Evolutionary conservation across 2,329 filamentous ascomycete species (phyloP).

Genomic region (Fusarium agapanthi): DNA sequence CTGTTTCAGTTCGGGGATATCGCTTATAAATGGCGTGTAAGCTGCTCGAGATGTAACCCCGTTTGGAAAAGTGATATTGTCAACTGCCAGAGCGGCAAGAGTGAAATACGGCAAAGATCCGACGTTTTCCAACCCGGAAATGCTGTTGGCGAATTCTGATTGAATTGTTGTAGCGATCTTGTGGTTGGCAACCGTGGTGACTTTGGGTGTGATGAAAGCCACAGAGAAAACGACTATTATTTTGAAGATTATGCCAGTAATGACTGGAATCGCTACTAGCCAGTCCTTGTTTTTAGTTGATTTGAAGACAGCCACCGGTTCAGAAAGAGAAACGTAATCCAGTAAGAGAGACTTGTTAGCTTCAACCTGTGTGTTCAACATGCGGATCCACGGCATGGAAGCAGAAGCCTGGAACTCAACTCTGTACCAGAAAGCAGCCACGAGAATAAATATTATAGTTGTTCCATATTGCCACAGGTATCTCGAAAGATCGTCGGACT

Average conservation of each 20-base stretch:
- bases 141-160: conserved; percentile 43
- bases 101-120: conserved; percentile 45
- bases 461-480: conserved; percentile 52
- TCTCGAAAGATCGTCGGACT: conserved; percentile 38
- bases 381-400: conserved; percentile 50
- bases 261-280: conserved; percentile 43
- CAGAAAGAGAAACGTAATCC: conserved; percentile 47
- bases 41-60: conserved; percentile 47
- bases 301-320: conserved; percentile 40
- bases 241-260: conserved; percentile 45
- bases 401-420: conserved; percentile 52
- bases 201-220: conserved; percentile 47
- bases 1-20: conserved; percentile 35
- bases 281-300: conserved; percentile 48
- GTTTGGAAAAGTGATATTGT: conserved; percentile 43
- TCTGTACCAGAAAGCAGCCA: conserved; percentile 48
- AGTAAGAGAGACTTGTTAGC: conserved; percentile 48
- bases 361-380: conserved; percentile 43
- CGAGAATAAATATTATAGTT: conserved; percentile 45
- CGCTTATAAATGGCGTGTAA: conserved; percentile 46
- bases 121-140: conserved; percentile 34
- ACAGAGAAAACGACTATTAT: conserved; percentile 48
- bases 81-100: conserved; percentile 46
- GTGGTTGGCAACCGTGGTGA: conserved; percentile 40
- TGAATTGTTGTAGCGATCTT: conserved; percentile 39